phyloP scores from a whole-genome alignment of 306 rosid genomes.

The Glycine soja region DNA sequence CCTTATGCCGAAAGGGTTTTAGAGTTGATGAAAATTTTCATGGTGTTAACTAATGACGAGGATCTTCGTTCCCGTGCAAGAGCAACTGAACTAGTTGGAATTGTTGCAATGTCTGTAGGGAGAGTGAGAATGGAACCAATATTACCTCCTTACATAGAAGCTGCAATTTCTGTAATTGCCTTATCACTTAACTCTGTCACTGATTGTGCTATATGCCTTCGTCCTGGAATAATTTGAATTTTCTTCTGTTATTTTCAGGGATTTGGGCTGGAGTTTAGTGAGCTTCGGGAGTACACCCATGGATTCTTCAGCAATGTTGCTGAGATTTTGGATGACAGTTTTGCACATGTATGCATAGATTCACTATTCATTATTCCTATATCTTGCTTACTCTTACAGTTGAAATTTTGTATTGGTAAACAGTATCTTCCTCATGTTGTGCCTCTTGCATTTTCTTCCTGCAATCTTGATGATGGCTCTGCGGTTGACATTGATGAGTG shows the following conservation, averaged over 20 bases:
- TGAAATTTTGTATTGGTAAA: conserved; percentile 42
- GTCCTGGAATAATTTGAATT: conserved; percentile 44
- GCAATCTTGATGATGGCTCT: conserved; percentile 99
- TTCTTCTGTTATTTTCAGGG: conserved; percentile 67
- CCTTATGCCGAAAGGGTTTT: conserved; percentile 97
- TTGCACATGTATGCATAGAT: conserved; percentile 71
- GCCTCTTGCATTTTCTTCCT: conserved; percentile 89
- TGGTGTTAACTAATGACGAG: conserved; percentile 91
- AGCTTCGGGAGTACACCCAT: conserved; percentile 97
- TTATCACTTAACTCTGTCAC: conserved; percentile 31
- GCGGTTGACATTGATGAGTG: conserved; percentile 90
- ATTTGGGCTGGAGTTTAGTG: conserved; percentile 89
- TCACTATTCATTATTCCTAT: conserved; percentile 38
- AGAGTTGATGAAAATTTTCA: conserved; percentile 91
- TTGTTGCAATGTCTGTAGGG: conserved; percentile 97
- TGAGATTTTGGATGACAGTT: conserved; percentile 88
- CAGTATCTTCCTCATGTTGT: conserved; percentile 99
- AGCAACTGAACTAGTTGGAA: conserved; percentile 98
- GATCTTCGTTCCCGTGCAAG: conserved; percentile 96
- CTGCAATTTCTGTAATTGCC: conserved; percentile 86
- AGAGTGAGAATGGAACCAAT: conserved; percentile 88
- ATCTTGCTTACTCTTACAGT: conserved; percentile 45
- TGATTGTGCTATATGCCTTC: conserved; percentile 29
- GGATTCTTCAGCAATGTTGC: conserved; percentile 97
- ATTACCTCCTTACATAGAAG: conserved; percentile 89